Conservation (phyloP, 2,329 filamentous ascomycete species). For the Ophiostoma piceae region DNA sequence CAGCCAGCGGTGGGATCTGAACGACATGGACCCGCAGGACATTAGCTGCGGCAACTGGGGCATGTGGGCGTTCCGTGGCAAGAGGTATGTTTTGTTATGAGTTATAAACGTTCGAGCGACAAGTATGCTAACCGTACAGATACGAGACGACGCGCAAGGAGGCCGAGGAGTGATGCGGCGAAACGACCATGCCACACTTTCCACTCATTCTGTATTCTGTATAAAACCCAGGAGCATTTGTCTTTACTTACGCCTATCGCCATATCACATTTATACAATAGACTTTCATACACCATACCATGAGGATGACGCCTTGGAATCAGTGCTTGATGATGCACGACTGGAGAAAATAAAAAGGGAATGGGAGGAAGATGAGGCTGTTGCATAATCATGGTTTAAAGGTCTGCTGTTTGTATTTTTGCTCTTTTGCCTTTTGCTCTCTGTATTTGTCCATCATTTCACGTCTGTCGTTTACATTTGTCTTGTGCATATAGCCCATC, state of each 20-base stretch:
- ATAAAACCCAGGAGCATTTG: not conserved
- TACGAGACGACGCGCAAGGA: constrained; percentile 14
- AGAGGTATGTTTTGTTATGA: constrained; percentile 59
- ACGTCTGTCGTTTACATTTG: not conserved
- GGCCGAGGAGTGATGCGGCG: not conserved
- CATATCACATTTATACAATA: not conserved
- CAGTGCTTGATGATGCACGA: not conserved
- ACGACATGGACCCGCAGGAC: constrained; percentile 91
- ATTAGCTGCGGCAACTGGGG: constrained; percentile 96
- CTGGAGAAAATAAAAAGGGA: not conserved
- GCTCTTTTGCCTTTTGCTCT: not conserved
- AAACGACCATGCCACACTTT: not conserved
- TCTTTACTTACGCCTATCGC: not conserved
- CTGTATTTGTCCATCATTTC: not conserved
- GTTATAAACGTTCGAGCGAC: no score
- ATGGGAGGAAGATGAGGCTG: not conserved
- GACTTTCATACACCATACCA: not conserved
- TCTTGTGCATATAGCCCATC: constrained; percentile 18
- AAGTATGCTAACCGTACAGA: not conserved
- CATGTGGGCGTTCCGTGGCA: constrained; percentile 93
- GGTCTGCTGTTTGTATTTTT: not conserved
- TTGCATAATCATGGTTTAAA: not conserved
- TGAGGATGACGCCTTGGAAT: not conserved
- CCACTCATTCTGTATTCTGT: not conserved
- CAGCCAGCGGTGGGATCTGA: constrained; percentile 93